Base-by-base conservation (phyloP, 73 alveolate genomes). In the Stentor coeruleus region DNA sequence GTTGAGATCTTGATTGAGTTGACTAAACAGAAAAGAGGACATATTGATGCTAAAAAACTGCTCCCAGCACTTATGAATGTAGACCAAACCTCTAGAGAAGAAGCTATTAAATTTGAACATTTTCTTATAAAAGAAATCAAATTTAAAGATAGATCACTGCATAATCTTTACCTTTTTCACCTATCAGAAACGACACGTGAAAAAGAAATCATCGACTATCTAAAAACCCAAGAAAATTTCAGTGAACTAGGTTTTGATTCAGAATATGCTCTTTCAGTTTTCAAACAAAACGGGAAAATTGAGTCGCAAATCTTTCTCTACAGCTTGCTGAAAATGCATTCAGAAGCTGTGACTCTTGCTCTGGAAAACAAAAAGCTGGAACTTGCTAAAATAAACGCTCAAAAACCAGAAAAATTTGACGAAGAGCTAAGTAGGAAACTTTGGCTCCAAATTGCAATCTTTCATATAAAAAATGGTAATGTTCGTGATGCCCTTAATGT, bases 271-370 rank as follows among this genome's bases (percentile, higher is more conserved):
- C 88, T 95, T 74, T 93, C 95, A 85, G 91, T 95, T 74, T 95
- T 96, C 86, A 93, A 95, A 86, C 91, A 95, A 60, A 93, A 93
- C 80, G 91, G 92, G 42, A 85, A 85, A 81, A 87, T 90, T 81
- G 90, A 90, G 81, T 91, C 95, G n/a, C 85, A 90, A 83, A 94
- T 94, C 55, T 85, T 88, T 11, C 87, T 94, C 4, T 94, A 94
- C 85, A 96, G 96, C 3, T 92, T 97, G 90, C 87, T 97, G 92
- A 97, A 97, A 15, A 90, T 95, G 82, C 95, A 95, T 90, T 90
- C 97, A 30, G 98, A 95, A 85, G 99, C 99, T 49, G 99, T 97
- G 38, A 91, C 91, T 77, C 72, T 96, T 57, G 98, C 99, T 28
- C 84, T 97, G 60, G 94, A 91, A 73, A 82, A 91, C 35, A 93